Percentiles rank a stretch among this genome's conserved stretches.
Evolutionary conservation across 2,329 filamentous ascomycete genomes (phyloP).

Genomic region (Alternaria sp.): DNA sequence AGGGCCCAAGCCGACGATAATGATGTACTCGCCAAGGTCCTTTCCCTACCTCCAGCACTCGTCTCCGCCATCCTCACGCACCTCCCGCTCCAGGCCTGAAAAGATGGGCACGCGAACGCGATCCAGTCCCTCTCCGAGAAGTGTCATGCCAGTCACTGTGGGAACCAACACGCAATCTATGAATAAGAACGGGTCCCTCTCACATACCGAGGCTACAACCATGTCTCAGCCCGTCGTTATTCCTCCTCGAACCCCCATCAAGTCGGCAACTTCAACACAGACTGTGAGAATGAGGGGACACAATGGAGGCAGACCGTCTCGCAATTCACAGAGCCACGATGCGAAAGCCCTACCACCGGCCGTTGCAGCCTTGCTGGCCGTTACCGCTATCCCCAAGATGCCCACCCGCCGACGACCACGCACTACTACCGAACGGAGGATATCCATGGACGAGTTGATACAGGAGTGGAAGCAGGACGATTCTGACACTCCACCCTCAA

Average conservation of each 20-base stretch:
- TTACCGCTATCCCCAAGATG: conserved; percentile 65
- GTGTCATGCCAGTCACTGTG: conserved; percentile 15
- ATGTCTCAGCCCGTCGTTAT: conserved; percentile 52
- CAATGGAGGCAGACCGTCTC: conserved; percentile 36
- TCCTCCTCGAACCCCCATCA: conserved; percentile 44
- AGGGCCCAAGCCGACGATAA: conserved; percentile 32
- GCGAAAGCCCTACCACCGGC: conserved; percentile 59
- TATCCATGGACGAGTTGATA: conserved; percentile 64
- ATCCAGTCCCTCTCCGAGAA: conserved; percentile 22
- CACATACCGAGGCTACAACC: conserved; percentile 19
- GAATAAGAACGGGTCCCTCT: conserved; percentile 10
- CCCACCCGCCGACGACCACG: conserved; percentile 49
- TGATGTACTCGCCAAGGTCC: conserved; percentile 55
- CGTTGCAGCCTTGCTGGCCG: conserved; percentile 63
- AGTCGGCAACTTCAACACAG: conserved; percentile 37
- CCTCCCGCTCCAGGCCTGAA: conserved; percentile 19
- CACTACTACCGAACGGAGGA: conserved; percentile 50
- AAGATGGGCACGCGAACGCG: conserved; percentile 43
- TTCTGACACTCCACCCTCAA: conserved; percentile 45
- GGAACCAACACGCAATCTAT: conserved; percentile 13
- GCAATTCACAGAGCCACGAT: conserved; percentile 44
- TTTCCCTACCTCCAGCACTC: conserved; percentile 50
- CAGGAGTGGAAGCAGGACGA: conserved; percentile 61
- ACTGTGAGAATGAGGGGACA: conserved; percentile 41
- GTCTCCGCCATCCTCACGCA: conserved; percentile 42